Evolutionary conservation across 2,329 filamentous ascomycete genomes (phyloP).

Genomic region (Aspergillus pseudoviridinutans): DNA sequence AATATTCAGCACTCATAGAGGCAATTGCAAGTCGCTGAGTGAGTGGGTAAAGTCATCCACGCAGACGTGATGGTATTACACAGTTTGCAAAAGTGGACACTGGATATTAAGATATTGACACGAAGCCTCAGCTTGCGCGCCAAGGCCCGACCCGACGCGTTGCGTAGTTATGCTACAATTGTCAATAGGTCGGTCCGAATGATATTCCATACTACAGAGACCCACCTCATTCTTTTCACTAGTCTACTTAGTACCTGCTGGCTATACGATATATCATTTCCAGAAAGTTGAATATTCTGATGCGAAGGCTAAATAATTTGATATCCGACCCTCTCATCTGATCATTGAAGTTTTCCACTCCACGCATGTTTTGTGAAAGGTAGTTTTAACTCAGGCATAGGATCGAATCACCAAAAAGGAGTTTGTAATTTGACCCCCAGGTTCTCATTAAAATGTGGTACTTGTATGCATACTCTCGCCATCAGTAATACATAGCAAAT

Average conservation of each 20-base stretch:
- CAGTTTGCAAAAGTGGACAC: neutral
- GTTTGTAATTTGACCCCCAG: neutral
- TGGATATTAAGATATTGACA: slow-evolving; percentile 40
- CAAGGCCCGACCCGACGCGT: slow-evolving; percentile 13
- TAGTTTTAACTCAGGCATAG: too few species aligned
- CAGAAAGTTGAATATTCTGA: neutral
- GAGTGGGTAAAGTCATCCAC: neutral
- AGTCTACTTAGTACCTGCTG: neutral
- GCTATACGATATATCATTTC: too few species aligned
- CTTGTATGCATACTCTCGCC: slow-evolving; percentile 40
- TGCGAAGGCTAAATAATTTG: neutral
- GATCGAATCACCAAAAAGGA: neutral
- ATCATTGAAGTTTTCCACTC: neutral
- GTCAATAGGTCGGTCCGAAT: neutral
- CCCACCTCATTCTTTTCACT: neutral
- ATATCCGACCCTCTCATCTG: neutral
- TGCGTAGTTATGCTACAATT: neutral
- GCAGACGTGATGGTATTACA: neutral
- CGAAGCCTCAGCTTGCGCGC: slow-evolving; percentile 32
- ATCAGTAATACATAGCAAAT: slow-evolving; percentile 45
- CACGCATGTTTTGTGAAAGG: neutral
- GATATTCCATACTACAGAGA: neutral
- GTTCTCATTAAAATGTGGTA: slow-evolving; percentile 32
- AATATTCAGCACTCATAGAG: neutral
- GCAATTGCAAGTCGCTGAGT: neutral